Conservation (phyloP, 2,329 filamentous ascomycete species). For the Talaromyces sp. region DNA sequence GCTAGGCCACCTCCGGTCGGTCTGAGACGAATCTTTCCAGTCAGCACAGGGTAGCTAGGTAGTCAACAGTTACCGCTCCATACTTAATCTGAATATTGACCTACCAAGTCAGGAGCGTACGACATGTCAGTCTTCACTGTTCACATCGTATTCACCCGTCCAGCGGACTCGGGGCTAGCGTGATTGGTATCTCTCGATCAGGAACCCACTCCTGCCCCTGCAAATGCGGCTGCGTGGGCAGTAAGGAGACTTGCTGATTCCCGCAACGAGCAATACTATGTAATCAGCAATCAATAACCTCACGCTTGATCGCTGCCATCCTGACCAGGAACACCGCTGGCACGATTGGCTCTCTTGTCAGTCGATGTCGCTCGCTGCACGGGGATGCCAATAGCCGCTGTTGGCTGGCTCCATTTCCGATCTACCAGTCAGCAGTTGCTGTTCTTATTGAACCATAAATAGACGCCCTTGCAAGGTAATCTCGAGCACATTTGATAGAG, state of each 20-base stretch:
- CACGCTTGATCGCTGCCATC: neutral
- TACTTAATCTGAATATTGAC: too few relatives aligned
- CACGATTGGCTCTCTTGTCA: slow-evolving; percentile 3
- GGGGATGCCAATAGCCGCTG: slow-evolving; percentile 16
- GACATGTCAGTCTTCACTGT: neutral
- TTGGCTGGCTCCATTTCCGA: neutral
- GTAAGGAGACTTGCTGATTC: slow-evolving; percentile 1
- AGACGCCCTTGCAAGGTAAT: slow-evolving; percentile 1
- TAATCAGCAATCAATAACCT: neutral
- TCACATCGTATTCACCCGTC: neutral
- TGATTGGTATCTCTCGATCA: slow-evolving; percentile 10
- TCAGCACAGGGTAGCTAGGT: neutral
- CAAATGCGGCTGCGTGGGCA: neutral
- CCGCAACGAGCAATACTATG: neutral
- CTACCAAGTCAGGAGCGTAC: too few relatives aligned
- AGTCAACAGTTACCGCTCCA: neutral
- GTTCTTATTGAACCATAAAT: neutral
- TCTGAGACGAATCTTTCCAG: neutral
- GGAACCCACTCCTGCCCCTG: slow-evolving; percentile 11
- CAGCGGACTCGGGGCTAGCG: neutral
- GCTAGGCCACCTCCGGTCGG: too few relatives aligned
- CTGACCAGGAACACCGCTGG: neutral
- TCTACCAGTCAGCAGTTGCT: neutral
- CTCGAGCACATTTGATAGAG: neutral
- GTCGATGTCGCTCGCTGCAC: slow-evolving; percentile 5